phyloP scores from a whole-genome alignment of 1,139 yeast genomes.

The Candida freyschussii region DNA sequence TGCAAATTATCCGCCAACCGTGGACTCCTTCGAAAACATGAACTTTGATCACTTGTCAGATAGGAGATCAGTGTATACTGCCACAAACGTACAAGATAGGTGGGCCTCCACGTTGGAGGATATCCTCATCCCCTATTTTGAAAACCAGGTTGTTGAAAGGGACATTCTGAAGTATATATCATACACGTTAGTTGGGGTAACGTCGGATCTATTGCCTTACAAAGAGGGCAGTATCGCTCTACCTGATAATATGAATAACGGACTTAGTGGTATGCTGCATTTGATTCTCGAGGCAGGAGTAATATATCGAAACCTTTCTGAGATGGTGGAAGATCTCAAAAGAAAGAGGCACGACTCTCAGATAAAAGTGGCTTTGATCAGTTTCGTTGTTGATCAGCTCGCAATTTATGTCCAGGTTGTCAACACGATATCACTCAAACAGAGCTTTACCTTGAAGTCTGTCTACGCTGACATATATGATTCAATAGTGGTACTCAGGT shows the following conservation, averaged over 20 bases:
- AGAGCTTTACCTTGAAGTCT: constrained; percentile 31
- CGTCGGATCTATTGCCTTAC: constrained; percentile 57
- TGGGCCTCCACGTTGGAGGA: constrained; percentile 23
- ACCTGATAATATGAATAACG: constrained; percentile 51
- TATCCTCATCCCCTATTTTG: constrained; percentile 24
- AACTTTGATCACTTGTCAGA: constrained; percentile 32
- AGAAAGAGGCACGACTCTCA: constrained; percentile 39
- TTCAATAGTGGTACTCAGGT: constrained; percentile 51
- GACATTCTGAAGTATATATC: constrained; percentile 54
- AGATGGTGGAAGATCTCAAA: constrained; percentile 31
- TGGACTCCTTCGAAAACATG: constrained; percentile 33
- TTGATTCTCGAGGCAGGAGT: constrained; percentile 70
- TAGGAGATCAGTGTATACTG: constrained; percentile 28
- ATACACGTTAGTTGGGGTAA: constrained; percentile 68
- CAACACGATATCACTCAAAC: constrained; percentile 44
- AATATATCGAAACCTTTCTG: constrained; percentile 46
- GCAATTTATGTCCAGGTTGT: constrained; percentile 50
- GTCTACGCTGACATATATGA: constrained; percentile 45
- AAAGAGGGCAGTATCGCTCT: constrained; percentile 34
- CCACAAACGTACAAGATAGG: constrained; percentile 1
- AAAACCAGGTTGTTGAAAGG: constrained; percentile 37
- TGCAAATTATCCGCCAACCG: constrained; percentile 20
- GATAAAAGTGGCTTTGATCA: constrained; percentile 57
- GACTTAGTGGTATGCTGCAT: constrained; percentile 54
- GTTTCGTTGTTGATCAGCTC: constrained; percentile 51